Conservation (phyloP, 1,284 basidiomycete genomes). For the Trichosporon inkin region DNA sequence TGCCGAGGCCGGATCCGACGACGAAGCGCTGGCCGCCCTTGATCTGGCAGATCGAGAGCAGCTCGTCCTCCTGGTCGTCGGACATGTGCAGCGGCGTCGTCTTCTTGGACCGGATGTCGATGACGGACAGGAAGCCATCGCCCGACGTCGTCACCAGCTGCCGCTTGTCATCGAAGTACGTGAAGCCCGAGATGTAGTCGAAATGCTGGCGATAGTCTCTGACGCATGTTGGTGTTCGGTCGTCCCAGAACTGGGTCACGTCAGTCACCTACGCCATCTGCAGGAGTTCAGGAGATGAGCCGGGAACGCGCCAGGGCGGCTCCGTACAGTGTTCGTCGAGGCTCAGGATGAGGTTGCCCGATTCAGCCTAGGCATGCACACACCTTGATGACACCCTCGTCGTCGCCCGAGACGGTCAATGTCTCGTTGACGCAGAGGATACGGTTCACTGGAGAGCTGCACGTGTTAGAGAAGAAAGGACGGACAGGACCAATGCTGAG, state of each 20-base stretch:
- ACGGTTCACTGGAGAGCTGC: conserved; percentile 78
- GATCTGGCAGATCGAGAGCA: conserved; percentile 77
- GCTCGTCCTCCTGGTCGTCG: conserved; percentile 93
- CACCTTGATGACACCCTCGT: conserved; percentile 89
- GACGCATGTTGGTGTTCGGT: conserved; percentile 57
- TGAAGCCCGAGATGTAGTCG: conserved; percentile 91
- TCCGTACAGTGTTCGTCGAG: too few species aligned
- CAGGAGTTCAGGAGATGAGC: not conserved
- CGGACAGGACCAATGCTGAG: not conserved
- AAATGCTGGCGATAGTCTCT: conserved; percentile 80
- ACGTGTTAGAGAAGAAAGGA: conserved; percentile 9
- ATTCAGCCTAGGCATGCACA: conserved; percentile 24
- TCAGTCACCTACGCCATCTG: not conserved
- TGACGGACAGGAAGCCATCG: conserved; percentile 83
- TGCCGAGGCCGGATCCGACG: conserved; percentile 84
- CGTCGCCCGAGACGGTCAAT: conserved; percentile 79
- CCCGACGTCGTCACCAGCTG: conserved; percentile 85
- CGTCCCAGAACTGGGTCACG: conserved; percentile 74
- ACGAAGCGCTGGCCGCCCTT: conserved; percentile 77
- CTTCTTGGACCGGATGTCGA: conserved; percentile 78
- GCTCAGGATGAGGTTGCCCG: not conserved
- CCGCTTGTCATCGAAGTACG: conserved; percentile 77
- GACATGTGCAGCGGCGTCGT: conserved; percentile 69
- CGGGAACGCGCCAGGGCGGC: not conserved
- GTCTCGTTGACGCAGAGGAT: conserved; percentile 65